Conservation (phyloP, 495 filamentous ascomycete genomes). For the Daldinia grandis region DNA sequence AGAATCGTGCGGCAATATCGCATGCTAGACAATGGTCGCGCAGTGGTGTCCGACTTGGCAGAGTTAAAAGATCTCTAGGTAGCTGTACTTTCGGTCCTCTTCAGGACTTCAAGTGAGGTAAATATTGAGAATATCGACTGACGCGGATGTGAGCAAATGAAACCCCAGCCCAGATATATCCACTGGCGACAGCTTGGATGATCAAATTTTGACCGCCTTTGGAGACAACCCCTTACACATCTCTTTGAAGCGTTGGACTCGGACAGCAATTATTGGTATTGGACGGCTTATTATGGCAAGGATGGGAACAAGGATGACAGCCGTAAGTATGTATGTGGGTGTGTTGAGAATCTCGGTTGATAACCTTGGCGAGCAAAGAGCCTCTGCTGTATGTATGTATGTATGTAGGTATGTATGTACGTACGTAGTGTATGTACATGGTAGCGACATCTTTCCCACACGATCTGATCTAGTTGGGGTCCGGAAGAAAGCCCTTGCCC, state of each 20-base stretch:
- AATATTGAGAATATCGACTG: slow-evolving; percentile 9
- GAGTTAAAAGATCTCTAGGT: slow-evolving; percentile 2
- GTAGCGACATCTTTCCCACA: slow-evolving; percentile 27
- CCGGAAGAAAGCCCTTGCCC: slow-evolving; percentile 19
- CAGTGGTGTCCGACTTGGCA: slow-evolving; percentile 5
- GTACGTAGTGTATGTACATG: slow-evolving; percentile 1
- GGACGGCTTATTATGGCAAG: slow-evolving; percentile 24
- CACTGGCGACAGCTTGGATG: slow-evolving; percentile 14
- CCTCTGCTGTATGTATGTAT: slow-evolving; percentile 17
- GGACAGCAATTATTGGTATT: slow-evolving; percentile 19
- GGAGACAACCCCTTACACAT: slow-evolving; percentile 11
- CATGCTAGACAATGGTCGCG: not conserved
- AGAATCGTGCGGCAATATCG: not conserved
- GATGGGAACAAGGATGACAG: slow-evolving; percentile 34
- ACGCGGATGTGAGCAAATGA: slow-evolving; percentile 27
- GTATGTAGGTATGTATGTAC: too few species aligned
- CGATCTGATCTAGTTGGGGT: slow-evolving; percentile 25
- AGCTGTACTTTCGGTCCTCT: slow-evolving; percentile 6
- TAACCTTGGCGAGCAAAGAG: slow-evolving; percentile 43
- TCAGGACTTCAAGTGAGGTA: slow-evolving; percentile 1
- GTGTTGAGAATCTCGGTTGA: slow-evolving; percentile 43
- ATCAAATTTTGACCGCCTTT: slow-evolving; percentile 32
- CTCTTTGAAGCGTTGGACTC: slow-evolving; percentile 1
- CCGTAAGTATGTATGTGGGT: slow-evolving; percentile 9
- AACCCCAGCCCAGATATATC: slow-evolving; percentile 11